A percentile compares a stretch with the other conserved stretches of the same genome.
Conservation (phyloP, 192 early-diverging fungal genomes). For the Dissophora ornata region DNA sequence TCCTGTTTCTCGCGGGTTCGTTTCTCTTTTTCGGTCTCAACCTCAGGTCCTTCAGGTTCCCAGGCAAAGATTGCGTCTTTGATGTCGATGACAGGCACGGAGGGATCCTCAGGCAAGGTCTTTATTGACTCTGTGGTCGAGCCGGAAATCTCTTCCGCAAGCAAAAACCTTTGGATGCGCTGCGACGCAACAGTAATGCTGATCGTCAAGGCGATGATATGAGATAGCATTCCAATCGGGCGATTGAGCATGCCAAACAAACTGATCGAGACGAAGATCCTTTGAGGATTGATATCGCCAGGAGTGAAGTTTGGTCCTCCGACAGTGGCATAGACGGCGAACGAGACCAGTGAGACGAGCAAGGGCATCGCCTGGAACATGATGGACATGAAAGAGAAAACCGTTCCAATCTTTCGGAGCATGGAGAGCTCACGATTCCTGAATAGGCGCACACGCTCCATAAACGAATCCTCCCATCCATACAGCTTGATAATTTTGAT, state of each 20-base stretch:
- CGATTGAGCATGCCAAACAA: slow-evolving; percentile 37
- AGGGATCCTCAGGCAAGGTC: slow-evolving; percentile 19
- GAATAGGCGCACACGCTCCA: slow-evolving; percentile 17
- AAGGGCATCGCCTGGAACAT: slow-evolving; percentile 33
- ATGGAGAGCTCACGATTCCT: slow-evolving; percentile 22
- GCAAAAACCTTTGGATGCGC: slow-evolving; percentile 39
- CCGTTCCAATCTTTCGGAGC: slow-evolving; percentile 15
- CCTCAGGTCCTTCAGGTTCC: slow-evolving; percentile 23
- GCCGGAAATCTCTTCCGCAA: slow-evolving; percentile 27
- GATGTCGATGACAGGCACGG: slow-evolving; percentile 29
- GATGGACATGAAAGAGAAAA: slow-evolving; percentile 39
- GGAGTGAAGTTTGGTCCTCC: slow-evolving; percentile 29
- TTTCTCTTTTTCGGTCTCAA: slow-evolving; percentile 35
- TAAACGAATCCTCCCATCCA: slow-evolving; percentile 50
- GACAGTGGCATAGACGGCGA: slow-evolving; percentile 29
- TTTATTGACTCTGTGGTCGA: slow-evolving; percentile 20
- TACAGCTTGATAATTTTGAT: slow-evolving; percentile 62
- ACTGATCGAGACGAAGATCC: slow-evolving; percentile 35
- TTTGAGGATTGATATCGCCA: slow-evolving; percentile 33
- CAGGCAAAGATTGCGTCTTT: slow-evolving; percentile 39
- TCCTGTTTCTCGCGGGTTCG: slow-evolving; percentile 5
- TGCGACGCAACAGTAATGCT: slow-evolving; percentile 10
- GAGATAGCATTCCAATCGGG: slow-evolving; percentile 41
- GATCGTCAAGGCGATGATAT: slow-evolving; percentile 19
- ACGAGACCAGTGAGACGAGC: slow-evolving; percentile 30